Evolutionary conservation across 2,329 filamentous ascomycete genomes (phyloP).

Genomic region (Seiridium unicorne): DNA sequence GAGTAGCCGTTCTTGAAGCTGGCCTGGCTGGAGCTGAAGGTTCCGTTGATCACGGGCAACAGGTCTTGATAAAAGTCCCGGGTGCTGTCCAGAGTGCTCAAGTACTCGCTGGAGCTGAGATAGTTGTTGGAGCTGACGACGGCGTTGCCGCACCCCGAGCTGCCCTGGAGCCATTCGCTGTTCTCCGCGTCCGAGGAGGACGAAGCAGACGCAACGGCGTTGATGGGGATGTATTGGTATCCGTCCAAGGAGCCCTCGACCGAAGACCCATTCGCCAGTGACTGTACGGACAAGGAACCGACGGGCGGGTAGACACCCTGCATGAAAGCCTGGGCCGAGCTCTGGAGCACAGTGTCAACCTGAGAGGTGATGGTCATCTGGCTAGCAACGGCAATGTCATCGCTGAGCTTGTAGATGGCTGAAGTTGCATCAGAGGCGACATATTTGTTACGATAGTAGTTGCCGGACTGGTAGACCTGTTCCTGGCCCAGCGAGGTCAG

Average conservation of each 20-base stretch:
- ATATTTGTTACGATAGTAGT: slow-evolving; percentile 76
- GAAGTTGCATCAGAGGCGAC: slow-evolving; percentile 57
- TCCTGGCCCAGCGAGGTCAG: slow-evolving; percentile 79
- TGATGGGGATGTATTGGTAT: slow-evolving; percentile 81
- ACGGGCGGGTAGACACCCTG: slow-evolving; percentile 86
- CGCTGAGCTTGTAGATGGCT: slow-evolving; percentile 65
- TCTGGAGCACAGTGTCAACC: slow-evolving; percentile 73
- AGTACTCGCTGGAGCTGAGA: slow-evolving; percentile 47
- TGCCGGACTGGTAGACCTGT: slow-evolving; percentile 70
- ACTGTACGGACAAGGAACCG: slow-evolving; percentile 52
- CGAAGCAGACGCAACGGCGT: slow-evolving; percentile 53
- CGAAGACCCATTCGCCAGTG: slow-evolving; percentile 67
- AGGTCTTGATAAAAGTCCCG: slow-evolving; percentile 58
- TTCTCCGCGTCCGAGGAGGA: slow-evolving; percentile 55
- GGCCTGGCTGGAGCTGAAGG: slow-evolving; percentile 42
- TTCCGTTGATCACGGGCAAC: slow-evolving; percentile 53
- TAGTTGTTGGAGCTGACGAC: slow-evolving; percentile 55
- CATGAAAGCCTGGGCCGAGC: slow-evolving; percentile 75
- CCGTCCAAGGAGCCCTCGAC: slow-evolving; percentile 70
- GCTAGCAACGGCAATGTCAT: slow-evolving; percentile 62
- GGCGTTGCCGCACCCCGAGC: slow-evolving; percentile 54
- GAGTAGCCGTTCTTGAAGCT: slow-evolving; percentile 60
- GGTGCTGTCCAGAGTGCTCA: slow-evolving; percentile 44
- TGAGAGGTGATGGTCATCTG: slow-evolving; percentile 75
- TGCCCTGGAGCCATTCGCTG: slow-evolving; percentile 58